phyloP scores from a whole-genome alignment of 2,329 filamentous ascomycete genomes.

The Talaromyces sp. region DNA sequence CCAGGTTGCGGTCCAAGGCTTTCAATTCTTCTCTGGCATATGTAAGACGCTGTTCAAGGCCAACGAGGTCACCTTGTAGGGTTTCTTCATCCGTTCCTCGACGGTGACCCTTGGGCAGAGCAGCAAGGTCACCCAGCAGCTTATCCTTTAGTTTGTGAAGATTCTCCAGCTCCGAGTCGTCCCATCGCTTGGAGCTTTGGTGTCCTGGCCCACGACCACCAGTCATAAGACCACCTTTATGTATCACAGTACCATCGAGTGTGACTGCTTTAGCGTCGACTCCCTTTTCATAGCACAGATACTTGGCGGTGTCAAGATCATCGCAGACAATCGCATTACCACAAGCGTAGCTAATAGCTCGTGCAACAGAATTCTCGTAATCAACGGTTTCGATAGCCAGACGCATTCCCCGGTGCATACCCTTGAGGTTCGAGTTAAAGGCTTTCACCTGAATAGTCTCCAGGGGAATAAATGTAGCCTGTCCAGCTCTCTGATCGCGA shows the following conservation, averaged over 20 bases:
- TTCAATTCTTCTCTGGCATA: slow-evolving; percentile 71
- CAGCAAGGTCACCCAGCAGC: slow-evolving; percentile 70
- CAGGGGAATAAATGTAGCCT: slow-evolving; percentile 90
- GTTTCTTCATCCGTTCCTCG: slow-evolving; percentile 73
- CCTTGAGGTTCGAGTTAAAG: slow-evolving; percentile 84
- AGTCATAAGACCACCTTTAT: slow-evolving; percentile 95
- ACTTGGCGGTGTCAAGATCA: slow-evolving; percentile 76
- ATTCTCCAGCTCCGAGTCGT: slow-evolving; percentile 83
- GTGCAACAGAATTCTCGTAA: slow-evolving; percentile 81
- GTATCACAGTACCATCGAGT: slow-evolving; percentile 90
- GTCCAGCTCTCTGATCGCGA: slow-evolving; percentile 79
- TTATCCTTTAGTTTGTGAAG: slow-evolving; percentile 73
- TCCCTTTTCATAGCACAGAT: slow-evolving; percentile 78
- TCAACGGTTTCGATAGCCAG: slow-evolving; percentile 95
- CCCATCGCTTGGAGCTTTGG: slow-evolving; percentile 74
- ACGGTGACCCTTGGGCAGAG: slow-evolving; percentile 73
- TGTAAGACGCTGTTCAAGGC: slow-evolving; percentile 70
- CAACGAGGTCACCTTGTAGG: slow-evolving; percentile 72
- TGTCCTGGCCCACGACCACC: slow-evolving; percentile 80
- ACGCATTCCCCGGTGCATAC: slow-evolving; percentile 74
- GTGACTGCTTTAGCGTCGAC: slow-evolving; percentile 93
- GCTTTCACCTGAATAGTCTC: slow-evolving; percentile 96
- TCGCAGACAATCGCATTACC: slow-evolving; percentile 95
- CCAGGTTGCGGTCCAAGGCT: slow-evolving; percentile 74
- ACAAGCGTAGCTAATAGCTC: slow-evolving; percentile 91